phyloP scores from a whole-genome alignment of 1,284 basidiomycete genomes.

The Tylopilus sp. region DNA sequence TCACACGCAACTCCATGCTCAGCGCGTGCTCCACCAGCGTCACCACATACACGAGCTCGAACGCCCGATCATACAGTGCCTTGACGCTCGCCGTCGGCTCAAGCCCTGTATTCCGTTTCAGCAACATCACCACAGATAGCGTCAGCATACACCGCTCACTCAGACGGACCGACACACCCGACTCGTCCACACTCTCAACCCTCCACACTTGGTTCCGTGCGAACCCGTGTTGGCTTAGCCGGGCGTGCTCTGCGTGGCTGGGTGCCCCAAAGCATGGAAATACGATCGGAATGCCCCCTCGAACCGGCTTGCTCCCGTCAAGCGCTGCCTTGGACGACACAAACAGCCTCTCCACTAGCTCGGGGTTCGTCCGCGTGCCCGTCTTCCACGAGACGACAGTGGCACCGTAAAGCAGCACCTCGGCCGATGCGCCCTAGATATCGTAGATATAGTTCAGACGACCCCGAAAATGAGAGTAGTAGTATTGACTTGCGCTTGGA shows the following conservation, averaged over 20 bases:
- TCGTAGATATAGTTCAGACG: neutral
- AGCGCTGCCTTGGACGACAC: slow-evolving; percentile 70
- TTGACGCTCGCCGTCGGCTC: slow-evolving; percentile 57
- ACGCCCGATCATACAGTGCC: slow-evolving; percentile 56
- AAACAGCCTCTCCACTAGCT: slow-evolving; percentile 66
- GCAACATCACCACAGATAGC: neutral
- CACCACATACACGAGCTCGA: slow-evolving; percentile 74
- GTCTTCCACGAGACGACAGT: slow-evolving; percentile 79
- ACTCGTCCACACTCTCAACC: slow-evolving; percentile 64
- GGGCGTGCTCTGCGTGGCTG: slow-evolving; percentile 65
- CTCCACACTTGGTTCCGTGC: slow-evolving; percentile 73
- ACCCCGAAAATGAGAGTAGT: neutral
- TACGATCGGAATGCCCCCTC: slow-evolving; percentile 83
- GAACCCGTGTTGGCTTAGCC: slow-evolving; percentile 81
- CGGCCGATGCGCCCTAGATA: slow-evolving; percentile 62
- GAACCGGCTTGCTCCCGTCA: slow-evolving; percentile 70
- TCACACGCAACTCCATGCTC: slow-evolving; percentile 75
- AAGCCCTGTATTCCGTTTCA: slow-evolving; percentile 44
- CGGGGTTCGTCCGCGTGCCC: slow-evolving; percentile 35
- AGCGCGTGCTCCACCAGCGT: slow-evolving; percentile 74
- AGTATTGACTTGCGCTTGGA: slow-evolving; percentile 42
- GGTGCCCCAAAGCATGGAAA: slow-evolving; percentile 87
- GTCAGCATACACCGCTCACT: slow-evolving; percentile 43
- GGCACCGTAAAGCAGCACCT: slow-evolving; percentile 77
- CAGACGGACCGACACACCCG: slow-evolving; percentile 69